Base-by-base conservation (phyloP, 257 asterid species). In the Rauvolfia tetraphylla region DNA sequence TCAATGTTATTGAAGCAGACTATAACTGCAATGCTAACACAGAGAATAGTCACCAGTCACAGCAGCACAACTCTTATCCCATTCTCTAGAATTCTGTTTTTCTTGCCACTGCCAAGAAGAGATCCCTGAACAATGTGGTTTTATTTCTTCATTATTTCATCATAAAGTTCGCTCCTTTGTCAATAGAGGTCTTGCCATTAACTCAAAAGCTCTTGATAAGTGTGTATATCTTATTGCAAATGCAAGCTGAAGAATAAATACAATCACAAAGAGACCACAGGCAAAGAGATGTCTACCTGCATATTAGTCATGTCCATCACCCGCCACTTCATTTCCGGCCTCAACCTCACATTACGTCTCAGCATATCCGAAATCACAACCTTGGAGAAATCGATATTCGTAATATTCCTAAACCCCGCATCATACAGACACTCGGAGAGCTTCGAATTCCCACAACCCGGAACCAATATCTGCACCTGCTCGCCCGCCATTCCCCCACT, bases 381-480 rank as follows among this genome's bases (percentile, higher is more conserved):
- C 56, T 85, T 93, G 0, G 99, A 95, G 88, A 95, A 95, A 87
- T 95, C 99, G 36, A 93, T 77, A 76, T 93, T 95, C 0, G 89
- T 95, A 75, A 93, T 88, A 73, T 81, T 88, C 81, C 48, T 75
- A 77, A 84, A 90, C 0, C 99, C 99, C 3, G 76, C 81, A 77
- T 95, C 99, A 56, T 93, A 95, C 12, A 95, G 84, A 72, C 85
- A 86, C 88, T 93, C 98, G 20, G 99, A 95, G 7, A 95, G 90
- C 85, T 42, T 87, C 69, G 99, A 95, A 87, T 90, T 95, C n/a
- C 99, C 99, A 81, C 99, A 95, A 0, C 97, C 98, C 0, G 99
- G 99, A 31, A 95, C 94, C 76, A 95, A 83, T 51, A 95, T 80
- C 48, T 78, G 86, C 71, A 84, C 83, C 76, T 76, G 75, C 38